phyloP scores from a whole-genome alignment of 2,329 filamentous ascomycete genomes.

The Dendrostoma leiphaemia region DNA sequence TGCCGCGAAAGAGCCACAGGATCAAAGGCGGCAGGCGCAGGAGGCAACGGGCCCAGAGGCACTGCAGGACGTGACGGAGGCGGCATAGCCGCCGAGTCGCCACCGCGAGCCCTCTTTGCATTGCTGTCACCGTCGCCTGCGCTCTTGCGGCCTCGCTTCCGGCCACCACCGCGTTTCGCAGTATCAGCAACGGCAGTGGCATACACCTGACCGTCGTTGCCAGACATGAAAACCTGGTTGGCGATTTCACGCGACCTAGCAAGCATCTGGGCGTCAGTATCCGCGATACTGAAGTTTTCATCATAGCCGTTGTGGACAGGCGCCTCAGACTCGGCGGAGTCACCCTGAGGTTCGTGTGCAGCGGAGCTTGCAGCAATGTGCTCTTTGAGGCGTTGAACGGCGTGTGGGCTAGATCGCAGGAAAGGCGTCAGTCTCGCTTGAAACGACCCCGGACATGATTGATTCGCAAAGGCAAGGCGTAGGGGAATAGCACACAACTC shows the following conservation, averaged over 20 bases:
- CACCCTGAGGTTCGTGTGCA: not conserved
- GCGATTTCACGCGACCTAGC: slow-evolving; percentile 7
- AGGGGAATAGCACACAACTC: not conserved
- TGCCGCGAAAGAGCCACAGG: slow-evolving; percentile 25
- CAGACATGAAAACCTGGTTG: slow-evolving; percentile 2
- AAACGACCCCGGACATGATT: not conserved
- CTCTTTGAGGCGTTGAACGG: slow-evolving; percentile 4
- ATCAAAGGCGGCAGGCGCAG: slow-evolving; percentile 18
- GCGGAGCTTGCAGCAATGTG: not conserved
- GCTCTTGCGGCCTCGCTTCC: slow-evolving; percentile 15
- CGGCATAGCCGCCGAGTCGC: slow-evolving; percentile 10
- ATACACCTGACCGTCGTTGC: slow-evolving; percentile 9
- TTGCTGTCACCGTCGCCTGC: slow-evolving; percentile 1
- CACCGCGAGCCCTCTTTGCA: slow-evolving; percentile 12
- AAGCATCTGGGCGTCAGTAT: slow-evolving; percentile 4
- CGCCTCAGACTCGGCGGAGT: not conserved
- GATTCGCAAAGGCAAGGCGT: not conserved
- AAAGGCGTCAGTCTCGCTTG: slow-evolving; percentile 9
- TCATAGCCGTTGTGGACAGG: not conserved
- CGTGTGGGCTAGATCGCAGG: slow-evolving; percentile 1
- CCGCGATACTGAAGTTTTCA: not conserved
- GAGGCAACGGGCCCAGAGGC: not conserved
- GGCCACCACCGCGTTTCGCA: not conserved
- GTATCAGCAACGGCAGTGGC: not conserved
- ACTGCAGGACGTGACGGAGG: not conserved